Evolutionary conservation across 352 stramenopile species (phyloP).

Genomic region (Phytophthora multivora): DNA sequence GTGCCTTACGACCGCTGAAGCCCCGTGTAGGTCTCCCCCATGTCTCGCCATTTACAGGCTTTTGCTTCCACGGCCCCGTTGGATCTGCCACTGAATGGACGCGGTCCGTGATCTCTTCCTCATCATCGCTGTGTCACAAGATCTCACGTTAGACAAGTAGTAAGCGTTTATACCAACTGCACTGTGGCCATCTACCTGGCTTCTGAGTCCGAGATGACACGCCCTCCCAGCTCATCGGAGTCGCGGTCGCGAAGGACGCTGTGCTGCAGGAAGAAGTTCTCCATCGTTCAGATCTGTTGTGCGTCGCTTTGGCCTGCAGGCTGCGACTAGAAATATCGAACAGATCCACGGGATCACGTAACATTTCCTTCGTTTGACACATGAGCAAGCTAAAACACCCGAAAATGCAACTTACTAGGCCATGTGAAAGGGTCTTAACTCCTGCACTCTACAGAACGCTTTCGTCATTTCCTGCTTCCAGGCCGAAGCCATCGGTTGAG

Average conservation of each 20-base stretch:
- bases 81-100: constrained; percentile 74
- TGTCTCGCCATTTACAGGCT: constrained; percentile 37
- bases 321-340: constrained; percentile 21
- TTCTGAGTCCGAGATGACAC: constrained; percentile 73
- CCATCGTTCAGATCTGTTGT: constrained; percentile 44
- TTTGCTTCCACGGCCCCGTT: constrained; percentile 73
- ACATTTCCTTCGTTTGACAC: constrained; percentile 1
- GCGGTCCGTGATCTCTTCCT: constrained; percentile 61
- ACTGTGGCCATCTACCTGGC: constrained; percentile 42
- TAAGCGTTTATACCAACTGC: neutral
- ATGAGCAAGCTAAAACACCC: neutral
- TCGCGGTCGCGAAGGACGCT: constrained; percentile 78
- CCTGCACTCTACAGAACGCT: constrained; percentile 43
- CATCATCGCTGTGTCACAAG: constrained; percentile 37
- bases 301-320: constrained; percentile 9
- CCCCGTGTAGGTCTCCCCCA: constrained; percentile 53
- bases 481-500: constrained; percentile 6
- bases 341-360: constrained; percentile 9
- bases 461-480: constrained; percentile 24
- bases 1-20: constrained; percentile 30
- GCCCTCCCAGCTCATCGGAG: constrained; percentile 58
- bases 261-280: constrained; percentile 84
- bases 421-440: constrained; percentile 30
- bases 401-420: constrained; percentile 32
- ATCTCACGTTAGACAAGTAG: neutral